A percentile compares a stretch with the other conserved stretches of the same genome.
phyloP scores from a whole-genome alignment of 2,329 filamentous ascomycete genomes.

The Tolypocladium ovalisporum region DNA sequence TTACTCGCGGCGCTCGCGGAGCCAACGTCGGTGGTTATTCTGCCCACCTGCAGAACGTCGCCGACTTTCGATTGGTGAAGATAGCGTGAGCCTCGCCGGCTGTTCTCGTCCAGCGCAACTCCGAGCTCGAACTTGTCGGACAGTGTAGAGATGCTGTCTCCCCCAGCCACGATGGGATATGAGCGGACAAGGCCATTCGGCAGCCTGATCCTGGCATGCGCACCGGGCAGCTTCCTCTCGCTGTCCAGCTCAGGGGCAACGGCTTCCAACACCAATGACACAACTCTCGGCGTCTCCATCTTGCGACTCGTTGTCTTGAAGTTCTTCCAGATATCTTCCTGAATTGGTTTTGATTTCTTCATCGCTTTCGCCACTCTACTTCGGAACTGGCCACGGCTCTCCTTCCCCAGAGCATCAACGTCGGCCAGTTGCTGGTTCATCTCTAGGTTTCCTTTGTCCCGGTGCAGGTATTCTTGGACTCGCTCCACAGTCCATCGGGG shows the following conservation, averaged over 20 bases:
- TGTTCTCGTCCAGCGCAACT: conserved; percentile 41
- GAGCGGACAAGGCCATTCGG: conserved; percentile 44
- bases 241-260: conserved; percentile 21
- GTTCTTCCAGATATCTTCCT: conserved; percentile 28
- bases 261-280: conserved; percentile 41
- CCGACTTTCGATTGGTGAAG: conserved; percentile 40
- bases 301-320: conserved; percentile 39
- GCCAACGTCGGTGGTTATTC: conserved; percentile 38
- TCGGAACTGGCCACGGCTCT: conserved; percentile 36
- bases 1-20: conserved; percentile 35
- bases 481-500: conserved; percentile 53
- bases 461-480: conserved; percentile 51
- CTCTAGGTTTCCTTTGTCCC: conserved; percentile 36
- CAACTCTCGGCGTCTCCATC: conserved; percentile 37
- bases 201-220: conserved; percentile 46
- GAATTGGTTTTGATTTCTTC: conserved; percentile 14
- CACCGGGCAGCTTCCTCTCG: conserved; percentile 29
- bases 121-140: conserved; percentile 46
- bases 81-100: conserved; percentile 50
- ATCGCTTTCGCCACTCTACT: conserved; percentile 37
- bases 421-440: conserved; percentile 41
- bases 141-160: conserved; percentile 2
- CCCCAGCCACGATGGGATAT: conserved; percentile 45
- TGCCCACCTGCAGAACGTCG: conserved; percentile 37
- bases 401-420: conserved; percentile 38